Conservation (phyloP, 2,329 filamentous ascomycete genomes). For the Neofusicoccum cordaticola region DNA sequence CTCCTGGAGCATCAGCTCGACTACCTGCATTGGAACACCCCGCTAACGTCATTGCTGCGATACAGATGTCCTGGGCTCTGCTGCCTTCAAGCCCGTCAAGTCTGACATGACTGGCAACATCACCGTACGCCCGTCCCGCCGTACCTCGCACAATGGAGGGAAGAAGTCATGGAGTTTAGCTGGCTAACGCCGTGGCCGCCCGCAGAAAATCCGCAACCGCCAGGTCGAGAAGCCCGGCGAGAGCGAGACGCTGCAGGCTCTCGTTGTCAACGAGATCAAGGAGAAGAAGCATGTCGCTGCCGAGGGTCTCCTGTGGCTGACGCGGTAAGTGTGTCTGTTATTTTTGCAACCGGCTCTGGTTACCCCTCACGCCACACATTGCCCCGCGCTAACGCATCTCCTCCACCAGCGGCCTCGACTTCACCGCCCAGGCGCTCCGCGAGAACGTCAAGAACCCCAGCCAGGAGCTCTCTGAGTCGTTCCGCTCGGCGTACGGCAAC, state of each 20-base stretch:
- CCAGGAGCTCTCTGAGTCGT: slow-evolving; percentile 81
- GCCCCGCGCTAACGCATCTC: background rate
- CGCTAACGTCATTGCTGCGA: background rate
- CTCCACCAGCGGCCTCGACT: slow-evolving; percentile 74
- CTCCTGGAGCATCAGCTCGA: background rate
- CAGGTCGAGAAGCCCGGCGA: slow-evolving; percentile 74
- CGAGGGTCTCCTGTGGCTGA: slow-evolving; percentile 87
- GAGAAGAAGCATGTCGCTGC: slow-evolving; percentile 83
- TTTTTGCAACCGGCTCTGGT: background rate
- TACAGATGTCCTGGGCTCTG: slow-evolving; percentile 59
- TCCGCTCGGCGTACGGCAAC: slow-evolving; percentile 77
- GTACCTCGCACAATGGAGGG: background rate
- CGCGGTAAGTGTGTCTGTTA: slow-evolving; percentile 60
- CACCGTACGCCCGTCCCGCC: slow-evolving; percentile 57
- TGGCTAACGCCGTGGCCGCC: background rate
- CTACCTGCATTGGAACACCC: too few species aligned
- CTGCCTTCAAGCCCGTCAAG: slow-evolving; percentile 88
- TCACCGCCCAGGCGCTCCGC: slow-evolving; percentile 81
- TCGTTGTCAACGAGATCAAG: slow-evolving; percentile 84
- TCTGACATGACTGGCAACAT: slow-evolving; percentile 88
- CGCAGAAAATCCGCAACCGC: slow-evolving; percentile 85
- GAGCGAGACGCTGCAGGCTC: slow-evolving; percentile 80
- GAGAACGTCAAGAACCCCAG: slow-evolving; percentile 66
- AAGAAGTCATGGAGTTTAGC: background rate
- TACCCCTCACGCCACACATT: background rate